phyloP scores from a whole-genome alignment of 176 grass and related monocot genomes.

The Puya raimondii region DNA sequence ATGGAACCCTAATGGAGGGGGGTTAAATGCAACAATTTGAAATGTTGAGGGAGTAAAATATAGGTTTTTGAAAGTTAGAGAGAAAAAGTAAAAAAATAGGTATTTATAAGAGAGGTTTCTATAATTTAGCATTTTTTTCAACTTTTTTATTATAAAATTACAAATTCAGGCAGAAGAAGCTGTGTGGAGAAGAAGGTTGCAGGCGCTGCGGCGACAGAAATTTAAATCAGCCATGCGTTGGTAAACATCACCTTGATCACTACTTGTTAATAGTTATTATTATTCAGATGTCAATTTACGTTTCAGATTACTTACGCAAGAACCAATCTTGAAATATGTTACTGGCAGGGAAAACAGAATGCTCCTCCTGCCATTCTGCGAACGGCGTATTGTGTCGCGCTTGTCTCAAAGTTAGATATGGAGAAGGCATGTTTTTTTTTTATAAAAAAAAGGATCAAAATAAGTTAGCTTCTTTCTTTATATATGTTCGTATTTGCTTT shows the following conservation, averaged over 20 bases:
- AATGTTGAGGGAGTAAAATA: no score
- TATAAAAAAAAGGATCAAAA: neutral
- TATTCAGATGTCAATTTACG: neutral
- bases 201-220: conserved; percentile 58
- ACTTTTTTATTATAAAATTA: neutral
- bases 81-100: no score
- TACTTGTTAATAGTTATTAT: neutral
- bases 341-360: conserved; percentile 67
- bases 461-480: neutral
- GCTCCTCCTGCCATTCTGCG: conserved; percentile 70
- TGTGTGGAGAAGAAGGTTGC: conserved; percentile 87
- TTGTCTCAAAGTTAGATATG: conserved; percentile 85
- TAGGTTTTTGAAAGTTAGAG: no score
- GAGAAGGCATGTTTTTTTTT: conserved; percentile 75
- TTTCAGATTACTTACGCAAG: neutral
- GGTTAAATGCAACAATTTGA: no score
- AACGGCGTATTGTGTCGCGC: conserved; percentile 73
- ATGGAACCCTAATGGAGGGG: no score
- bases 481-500: no score
- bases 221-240: conserved; percentile 50
- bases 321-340: neutral
- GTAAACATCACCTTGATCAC: conserved; percentile 20
- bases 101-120: no score
- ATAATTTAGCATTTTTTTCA: no score
- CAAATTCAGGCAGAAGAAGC: conserved; percentile 67